phyloP scores from a whole-genome alignment of 2,329 filamentous ascomycete genomes.

The Monosporascus sp. region DNA sequence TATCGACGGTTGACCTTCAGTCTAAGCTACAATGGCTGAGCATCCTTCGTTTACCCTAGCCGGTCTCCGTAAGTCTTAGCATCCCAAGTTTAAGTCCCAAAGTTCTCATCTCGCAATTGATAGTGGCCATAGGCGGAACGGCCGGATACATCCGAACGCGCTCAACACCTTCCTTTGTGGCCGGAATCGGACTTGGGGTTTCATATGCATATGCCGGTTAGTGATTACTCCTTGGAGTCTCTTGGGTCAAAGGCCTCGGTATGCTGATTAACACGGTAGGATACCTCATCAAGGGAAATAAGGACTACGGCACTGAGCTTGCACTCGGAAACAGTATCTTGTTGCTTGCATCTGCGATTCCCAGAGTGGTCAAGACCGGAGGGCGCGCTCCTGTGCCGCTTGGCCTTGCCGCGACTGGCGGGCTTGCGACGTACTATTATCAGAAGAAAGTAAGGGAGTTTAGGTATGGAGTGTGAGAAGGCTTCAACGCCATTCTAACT shows the following conservation, averaged over 20 bases:
- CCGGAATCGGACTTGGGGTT: constrained; percentile 25
- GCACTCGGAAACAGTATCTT: constrained; percentile 34
- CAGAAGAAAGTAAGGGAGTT: constrained; percentile 37
- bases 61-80: constrained; percentile 28
- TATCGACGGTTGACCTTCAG: too few relatives aligned
- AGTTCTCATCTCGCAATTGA: background rate
- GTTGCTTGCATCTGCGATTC: constrained; percentile 31
- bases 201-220: constrained; percentile 27
- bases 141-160: constrained; percentile 25
- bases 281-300: constrained; percentile 36
- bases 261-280: constrained; percentile 17
- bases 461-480: constrained; percentile 29
- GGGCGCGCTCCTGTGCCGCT: constrained; percentile 31
- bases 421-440: constrained; percentile 34
- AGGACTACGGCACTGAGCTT: constrained; percentile 36
- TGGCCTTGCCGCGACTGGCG: constrained; percentile 26
- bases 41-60: constrained; percentile 36
- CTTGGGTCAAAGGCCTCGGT: background rate
- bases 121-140: constrained; percentile 28
- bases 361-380: constrained; percentile 32
- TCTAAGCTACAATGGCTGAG: constrained; percentile 26
- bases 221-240: background rate
- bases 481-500: too few relatives aligned
- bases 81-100: background rate
- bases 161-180: constrained; percentile 28